Conservation (phyloP, 257 asterid species). For the Thymus quinquecostatus region DNA sequence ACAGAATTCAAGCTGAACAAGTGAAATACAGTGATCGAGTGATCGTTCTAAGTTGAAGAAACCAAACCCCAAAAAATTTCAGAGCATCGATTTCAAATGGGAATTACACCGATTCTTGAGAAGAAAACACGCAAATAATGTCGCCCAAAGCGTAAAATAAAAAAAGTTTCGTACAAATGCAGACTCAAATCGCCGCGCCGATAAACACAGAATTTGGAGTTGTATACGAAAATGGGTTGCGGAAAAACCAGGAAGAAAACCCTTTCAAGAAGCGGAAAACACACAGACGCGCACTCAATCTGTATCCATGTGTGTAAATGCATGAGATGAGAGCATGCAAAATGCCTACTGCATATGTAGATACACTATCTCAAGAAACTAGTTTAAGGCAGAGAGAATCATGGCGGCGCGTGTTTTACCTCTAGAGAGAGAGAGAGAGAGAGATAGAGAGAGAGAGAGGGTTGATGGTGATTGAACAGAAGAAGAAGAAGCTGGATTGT, state of each 20-base stretch:
- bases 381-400: conserved; percentile 19
- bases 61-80: background rate
- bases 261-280: conserved; percentile 25
- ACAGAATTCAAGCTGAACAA: background rate
- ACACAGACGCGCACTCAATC: conserved; percentile 2
- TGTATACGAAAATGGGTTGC: conserved; percentile 1
- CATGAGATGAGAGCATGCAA: conserved; percentile 22
- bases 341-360: background rate
- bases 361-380: conserved; percentile 12
- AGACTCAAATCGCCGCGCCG: background rate
- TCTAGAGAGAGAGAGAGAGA: conserved; percentile 18
- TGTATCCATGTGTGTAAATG: background rate
- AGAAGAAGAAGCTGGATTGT: conserved; percentile 15
- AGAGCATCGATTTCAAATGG: conserved; percentile 6
- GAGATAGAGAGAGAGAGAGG: conserved; percentile 20
- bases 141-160: background rate
- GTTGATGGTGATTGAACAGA: conserved; percentile 24
- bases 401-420: conserved; percentile 20
- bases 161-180: background rate
- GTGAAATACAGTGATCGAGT: conserved; percentile 25
- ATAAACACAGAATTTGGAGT: conserved; percentile 2
- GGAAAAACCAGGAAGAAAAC: background rate
- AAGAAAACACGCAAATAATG: background rate
- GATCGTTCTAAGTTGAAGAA: conserved; percentile 8
- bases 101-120: background rate